A percentile compares a stretch with the other conserved stretches of the same genome.
Evolutionary conservation across 768 basidiomycete genomes (phyloP).

Genomic region (Boletus vermiculosoides): DNA sequence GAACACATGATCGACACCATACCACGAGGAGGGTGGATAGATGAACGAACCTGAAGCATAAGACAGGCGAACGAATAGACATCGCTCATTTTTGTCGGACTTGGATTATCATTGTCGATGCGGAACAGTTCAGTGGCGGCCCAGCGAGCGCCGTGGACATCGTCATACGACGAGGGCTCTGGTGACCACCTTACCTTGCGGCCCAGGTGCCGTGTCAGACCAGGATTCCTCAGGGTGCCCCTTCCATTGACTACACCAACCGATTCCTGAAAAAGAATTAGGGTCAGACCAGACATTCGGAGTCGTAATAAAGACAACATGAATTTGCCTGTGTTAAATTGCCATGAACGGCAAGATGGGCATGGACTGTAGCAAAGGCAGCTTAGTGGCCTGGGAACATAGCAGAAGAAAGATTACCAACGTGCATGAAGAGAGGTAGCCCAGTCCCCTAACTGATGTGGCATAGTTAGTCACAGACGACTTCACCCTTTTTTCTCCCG

Average conservation of each 20-base stretch:
- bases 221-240: background rate
- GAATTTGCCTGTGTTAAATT: conserved; percentile 7
- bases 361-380: background rate
- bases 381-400: background rate
- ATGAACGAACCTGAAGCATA: conserved; percentile 14
- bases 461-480: background rate
- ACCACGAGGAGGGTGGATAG: background rate
- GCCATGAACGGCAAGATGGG: background rate
- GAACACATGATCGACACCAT: background rate
- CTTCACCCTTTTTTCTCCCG: background rate
- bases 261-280: background rate
- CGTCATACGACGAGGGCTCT: background rate
- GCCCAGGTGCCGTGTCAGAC: background rate
- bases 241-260: conserved; percentile 1
- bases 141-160: conserved; percentile 11
- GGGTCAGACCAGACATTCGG: background rate
- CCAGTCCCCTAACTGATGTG: conserved; percentile 7
- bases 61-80: conserved; percentile 17
- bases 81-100: conserved; percentile 13
- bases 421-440: background rate
- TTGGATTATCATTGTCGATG: background rate
- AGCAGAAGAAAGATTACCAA: background rate
- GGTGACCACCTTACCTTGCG: too few species aligned
- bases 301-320: background rate
- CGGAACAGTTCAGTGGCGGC: conserved; percentile 12